These are phyloP conservation scores for Blastocystis hominis DNA, from an alignment of 352 stramenopile species.

Conservation along the genomic window DNA sequence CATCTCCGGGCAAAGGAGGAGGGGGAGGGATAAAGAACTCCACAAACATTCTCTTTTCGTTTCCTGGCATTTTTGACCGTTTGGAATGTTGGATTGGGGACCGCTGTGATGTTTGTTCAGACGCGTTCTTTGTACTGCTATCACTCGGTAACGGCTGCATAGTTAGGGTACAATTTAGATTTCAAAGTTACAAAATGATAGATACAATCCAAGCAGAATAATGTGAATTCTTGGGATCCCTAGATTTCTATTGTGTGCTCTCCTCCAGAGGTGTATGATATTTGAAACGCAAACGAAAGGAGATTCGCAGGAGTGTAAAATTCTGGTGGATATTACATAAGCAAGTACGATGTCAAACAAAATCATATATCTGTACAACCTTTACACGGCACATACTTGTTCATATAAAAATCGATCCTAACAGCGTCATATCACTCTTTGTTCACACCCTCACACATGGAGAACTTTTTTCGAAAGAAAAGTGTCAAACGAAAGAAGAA, in stretches of 20 bases:
- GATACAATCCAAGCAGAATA: background rate
- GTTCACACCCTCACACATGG: background rate
- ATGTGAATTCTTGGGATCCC: background rate
- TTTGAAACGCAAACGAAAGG: too few species aligned
- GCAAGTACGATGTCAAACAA: too few species aligned
- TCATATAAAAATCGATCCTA: too few species aligned
- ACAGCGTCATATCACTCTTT: too few species aligned
- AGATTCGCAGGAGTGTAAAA: too few species aligned
- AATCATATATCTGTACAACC: too few species aligned
- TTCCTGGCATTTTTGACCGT: background rate
- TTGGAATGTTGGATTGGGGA: background rate
- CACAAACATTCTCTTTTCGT: slow-evolving; percentile 22
- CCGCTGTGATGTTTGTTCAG: background rate
- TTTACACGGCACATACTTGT: too few species aligned
- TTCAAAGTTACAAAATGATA: background rate
- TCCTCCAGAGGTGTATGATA: background rate
- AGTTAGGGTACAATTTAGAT: background rate
- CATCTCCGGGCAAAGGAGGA: background rate
- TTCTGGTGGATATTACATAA: too few species aligned
- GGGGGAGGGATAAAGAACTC: slow-evolving; percentile 54
- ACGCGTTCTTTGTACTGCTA: background rate
- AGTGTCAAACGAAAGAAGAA: background rate
- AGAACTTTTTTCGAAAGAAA: slow-evolving; percentile 22
- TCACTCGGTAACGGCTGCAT: background rate
- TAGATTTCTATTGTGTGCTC: background rate